Evolutionary conservation across 2,329 filamentous ascomycete genomes (phyloP).

Genomic region (Hymenoscyphus occultus): DNA sequence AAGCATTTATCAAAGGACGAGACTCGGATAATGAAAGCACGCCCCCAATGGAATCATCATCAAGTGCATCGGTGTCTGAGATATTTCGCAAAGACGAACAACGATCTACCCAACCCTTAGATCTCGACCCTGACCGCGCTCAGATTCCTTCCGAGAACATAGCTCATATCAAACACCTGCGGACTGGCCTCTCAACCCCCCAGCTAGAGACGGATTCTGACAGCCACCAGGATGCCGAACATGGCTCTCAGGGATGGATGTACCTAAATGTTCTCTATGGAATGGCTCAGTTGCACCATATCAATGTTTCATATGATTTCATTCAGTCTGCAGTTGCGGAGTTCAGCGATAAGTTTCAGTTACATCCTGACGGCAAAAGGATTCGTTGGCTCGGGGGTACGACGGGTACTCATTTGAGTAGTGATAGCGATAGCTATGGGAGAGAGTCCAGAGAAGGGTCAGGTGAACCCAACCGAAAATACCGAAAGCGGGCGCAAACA

Average conservation of each 20-base stretch:
- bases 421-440: slow-evolving; percentile 55
- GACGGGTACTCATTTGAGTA: slow-evolving; percentile 62
- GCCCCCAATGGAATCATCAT: neutral
- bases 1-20: neutral
- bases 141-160: slow-evolving; percentile 76
- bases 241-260: slow-evolving; percentile 72
- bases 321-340: slow-evolving; percentile 69
- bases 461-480: slow-evolving; percentile 26
- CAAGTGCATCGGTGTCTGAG: neutral
- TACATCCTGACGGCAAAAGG: slow-evolving; percentile 74
- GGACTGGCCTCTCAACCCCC: slow-evolving; percentile 56
- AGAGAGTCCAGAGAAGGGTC: slow-evolving; percentile 40
- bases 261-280: slow-evolving; percentile 78
- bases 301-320: slow-evolving; percentile 78
- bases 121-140: slow-evolving; percentile 74
- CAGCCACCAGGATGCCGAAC: slow-evolving; percentile 50
- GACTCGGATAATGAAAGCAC: neutral
- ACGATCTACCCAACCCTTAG: slow-evolving; percentile 70
- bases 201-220: slow-evolving; percentile 44
- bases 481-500: slow-evolving; percentile 10
- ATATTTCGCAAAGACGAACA: slow-evolving; percentile 36
- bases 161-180: slow-evolving; percentile 70
- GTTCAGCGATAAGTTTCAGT: slow-evolving; percentile 71
- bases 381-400: slow-evolving; percentile 74
- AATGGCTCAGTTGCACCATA: slow-evolving; percentile 79